These are phyloP conservation scores for Beta macrorhiza DNA, from an alignment of 179 eudicot species.

Conservation along the genomic window DNA sequence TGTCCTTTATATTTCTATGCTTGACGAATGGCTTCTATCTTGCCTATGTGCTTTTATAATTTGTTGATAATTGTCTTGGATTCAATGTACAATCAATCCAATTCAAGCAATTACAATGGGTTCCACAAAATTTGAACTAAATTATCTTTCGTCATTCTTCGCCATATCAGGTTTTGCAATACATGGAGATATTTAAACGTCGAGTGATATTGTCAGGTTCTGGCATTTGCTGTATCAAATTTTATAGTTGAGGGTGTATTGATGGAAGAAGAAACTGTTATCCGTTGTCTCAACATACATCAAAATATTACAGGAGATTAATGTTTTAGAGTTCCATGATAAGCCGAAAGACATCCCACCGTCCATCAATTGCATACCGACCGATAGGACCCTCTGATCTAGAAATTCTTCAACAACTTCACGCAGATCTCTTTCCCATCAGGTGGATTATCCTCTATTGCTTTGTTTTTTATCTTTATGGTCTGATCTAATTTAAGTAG, in stretches of 20 bases:
- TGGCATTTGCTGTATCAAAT: constrained; percentile 30
- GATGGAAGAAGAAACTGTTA: constrained; percentile 50
- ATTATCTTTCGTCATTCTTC: not conserved
- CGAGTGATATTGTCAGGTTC: constrained; percentile 20
- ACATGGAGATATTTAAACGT: constrained; percentile 3
- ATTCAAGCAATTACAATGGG: not conserved
- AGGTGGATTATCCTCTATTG: constrained; percentile 45
- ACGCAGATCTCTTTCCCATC: constrained; percentile 80
- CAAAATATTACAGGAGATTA: constrained; percentile 48
- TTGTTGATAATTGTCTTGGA: not conserved
- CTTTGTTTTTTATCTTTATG: constrained; percentile 1
- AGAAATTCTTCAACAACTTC: constrained; percentile 61
- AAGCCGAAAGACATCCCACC: constrained; percentile 48
- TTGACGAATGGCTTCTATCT: not conserved
- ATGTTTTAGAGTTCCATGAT: constrained; percentile 57
- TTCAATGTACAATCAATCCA: not conserved
- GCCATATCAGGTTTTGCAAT: constrained; percentile 11
- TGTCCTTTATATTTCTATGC: not conserved
- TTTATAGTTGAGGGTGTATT: constrained; percentile 42
- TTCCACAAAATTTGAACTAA: not conserved
- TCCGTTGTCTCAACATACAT: constrained; percentile 27
- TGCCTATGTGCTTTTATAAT: not conserved
- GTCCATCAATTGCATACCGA: constrained; percentile 69
- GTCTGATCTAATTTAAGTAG: not conserved
- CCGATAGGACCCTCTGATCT: constrained; percentile 75